A percentile compares a stretch with the other conserved stretches of the same genome.
phyloP scores from a whole-genome alignment of 2,329 filamentous ascomycete species.

The Coniochaeta prunicola region DNA sequence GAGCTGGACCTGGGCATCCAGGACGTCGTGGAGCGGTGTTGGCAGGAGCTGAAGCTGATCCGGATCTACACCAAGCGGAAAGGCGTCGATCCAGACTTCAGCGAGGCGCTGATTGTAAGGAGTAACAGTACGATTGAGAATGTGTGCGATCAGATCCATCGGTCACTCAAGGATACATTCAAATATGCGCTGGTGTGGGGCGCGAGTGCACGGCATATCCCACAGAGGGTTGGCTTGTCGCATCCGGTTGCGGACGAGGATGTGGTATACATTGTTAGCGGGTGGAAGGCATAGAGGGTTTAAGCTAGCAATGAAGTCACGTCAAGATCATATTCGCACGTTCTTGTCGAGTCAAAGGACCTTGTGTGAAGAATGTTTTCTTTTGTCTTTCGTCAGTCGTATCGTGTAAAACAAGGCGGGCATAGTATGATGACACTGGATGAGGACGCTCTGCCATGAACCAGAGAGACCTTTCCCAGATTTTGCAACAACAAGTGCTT shows the following conservation, averaged over 20 bases:
- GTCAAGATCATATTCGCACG: background rate
- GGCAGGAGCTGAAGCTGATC: slow-evolving; percentile 86
- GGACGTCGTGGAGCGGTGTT: slow-evolving; percentile 91
- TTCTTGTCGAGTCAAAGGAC: no score
- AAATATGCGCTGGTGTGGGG: slow-evolving; percentile 99
- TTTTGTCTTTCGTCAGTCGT: background rate
- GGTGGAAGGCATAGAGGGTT: slow-evolving; percentile 47
- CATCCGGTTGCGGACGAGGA: slow-evolving; percentile 71
- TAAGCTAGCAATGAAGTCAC: background rate
- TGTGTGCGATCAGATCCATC: slow-evolving; percentile 91
- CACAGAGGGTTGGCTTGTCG: slow-evolving; percentile 81
- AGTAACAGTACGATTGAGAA: slow-evolving; percentile 87
- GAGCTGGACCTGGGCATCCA: slow-evolving; percentile 89
- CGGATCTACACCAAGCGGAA: slow-evolving; percentile 96
- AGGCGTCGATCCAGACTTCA: slow-evolving; percentile 81
- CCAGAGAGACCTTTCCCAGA: background rate
- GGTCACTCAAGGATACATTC: slow-evolving; percentile 94
- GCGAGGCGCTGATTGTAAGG: slow-evolving; percentile 87
- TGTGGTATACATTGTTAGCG: slow-evolving; percentile 61
- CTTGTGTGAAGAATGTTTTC: background rate
- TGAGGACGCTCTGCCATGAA: background rate
- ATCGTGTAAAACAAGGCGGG: background rate
- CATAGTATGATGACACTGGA: background rate
- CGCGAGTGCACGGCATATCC: slow-evolving; percentile 87
- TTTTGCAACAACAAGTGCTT: background rate